These are phyloP conservation scores for Rugonectria rugulosa DNA, from an alignment of 2,329 filamentous ascomycete genomes.

Conservation along the genomic window DNA sequence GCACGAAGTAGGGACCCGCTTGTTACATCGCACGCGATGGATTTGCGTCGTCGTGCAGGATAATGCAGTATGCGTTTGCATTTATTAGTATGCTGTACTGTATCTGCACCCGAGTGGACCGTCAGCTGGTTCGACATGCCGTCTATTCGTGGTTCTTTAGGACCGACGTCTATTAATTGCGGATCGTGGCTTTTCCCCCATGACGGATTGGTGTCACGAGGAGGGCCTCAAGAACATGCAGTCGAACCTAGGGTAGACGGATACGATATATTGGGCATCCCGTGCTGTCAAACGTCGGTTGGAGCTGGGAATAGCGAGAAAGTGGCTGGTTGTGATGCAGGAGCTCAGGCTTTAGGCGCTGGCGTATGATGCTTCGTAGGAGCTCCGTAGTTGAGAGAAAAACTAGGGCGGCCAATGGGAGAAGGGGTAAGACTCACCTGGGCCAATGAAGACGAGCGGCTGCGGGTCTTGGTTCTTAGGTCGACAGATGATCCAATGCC, in stretches of 20 bases:
- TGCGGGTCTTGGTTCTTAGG: neutral
- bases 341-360: neutral
- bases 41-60: constrained; percentile 12
- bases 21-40: constrained; percentile 5
- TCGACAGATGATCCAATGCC: neutral
- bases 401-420: constrained; percentile 37
- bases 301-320: neutral
- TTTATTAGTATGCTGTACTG: no score
- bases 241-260: neutral
- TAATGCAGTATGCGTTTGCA: constrained; percentile 24
- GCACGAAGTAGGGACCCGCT: neutral
- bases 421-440: constrained; percentile 5
- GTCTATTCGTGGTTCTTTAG: neutral
- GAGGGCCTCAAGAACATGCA: neutral
- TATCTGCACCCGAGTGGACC: constrained; percentile 1
- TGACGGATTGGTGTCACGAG: no score
- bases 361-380: constrained; percentile 3
- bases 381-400: constrained; percentile 20
- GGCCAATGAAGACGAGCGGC: constrained; percentile 30
- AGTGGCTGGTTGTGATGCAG: neutral
- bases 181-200: no score
- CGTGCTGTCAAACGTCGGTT: neutral
- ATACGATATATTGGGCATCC: neutral
- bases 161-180: no score
- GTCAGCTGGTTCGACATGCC: constrained; percentile 3